Percentiles rank a stretch among this genome's conserved stretches.
Conservation (phyloP, 139 green algal genomes). For the Monoraphidium neglectum region DNA sequence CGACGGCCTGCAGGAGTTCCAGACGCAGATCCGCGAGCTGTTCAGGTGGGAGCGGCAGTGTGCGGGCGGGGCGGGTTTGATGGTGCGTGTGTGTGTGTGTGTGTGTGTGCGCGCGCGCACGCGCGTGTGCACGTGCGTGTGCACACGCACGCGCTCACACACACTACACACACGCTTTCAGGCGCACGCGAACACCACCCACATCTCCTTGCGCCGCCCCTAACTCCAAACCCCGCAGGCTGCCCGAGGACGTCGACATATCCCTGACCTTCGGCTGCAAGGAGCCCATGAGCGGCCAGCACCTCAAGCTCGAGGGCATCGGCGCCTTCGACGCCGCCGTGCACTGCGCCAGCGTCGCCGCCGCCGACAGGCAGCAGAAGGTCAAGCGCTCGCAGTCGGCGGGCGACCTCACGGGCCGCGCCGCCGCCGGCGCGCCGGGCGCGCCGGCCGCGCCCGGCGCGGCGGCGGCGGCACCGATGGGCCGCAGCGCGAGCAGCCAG, state of each 20-base stretch:
- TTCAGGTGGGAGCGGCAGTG: too few relatives aligned
- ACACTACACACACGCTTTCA: too few relatives aligned
- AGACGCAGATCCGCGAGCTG: constrained; percentile 38
- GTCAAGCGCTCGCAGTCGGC: constrained; percentile 34
- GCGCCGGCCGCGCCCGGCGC: neutral
- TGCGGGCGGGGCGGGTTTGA: too few relatives aligned
- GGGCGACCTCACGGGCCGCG: constrained; percentile 5
- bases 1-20: constrained; percentile 63
- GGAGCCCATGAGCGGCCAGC: constrained; percentile 60
- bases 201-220: too few relatives aligned
- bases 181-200: too few relatives aligned
- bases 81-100: too few relatives aligned
- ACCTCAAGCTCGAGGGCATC: constrained; percentile 70
- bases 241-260: constrained; percentile 70
- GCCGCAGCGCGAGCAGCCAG: constrained; percentile 1
- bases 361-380: constrained; percentile 58
- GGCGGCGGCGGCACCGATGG: neutral
- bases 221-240: neutral
- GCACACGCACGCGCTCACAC: too few relatives aligned
- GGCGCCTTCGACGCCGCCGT: constrained; percentile 68
- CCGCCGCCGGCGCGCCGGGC: constrained; percentile 1
- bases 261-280: constrained; percentile 69
- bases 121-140: too few relatives aligned
- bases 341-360: constrained; percentile 64
- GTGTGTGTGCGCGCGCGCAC: too few relatives aligned